phyloP scores from a whole-genome alignment of 2,329 filamentous ascomycete genomes.

The Sporothrix protearum region DNA sequence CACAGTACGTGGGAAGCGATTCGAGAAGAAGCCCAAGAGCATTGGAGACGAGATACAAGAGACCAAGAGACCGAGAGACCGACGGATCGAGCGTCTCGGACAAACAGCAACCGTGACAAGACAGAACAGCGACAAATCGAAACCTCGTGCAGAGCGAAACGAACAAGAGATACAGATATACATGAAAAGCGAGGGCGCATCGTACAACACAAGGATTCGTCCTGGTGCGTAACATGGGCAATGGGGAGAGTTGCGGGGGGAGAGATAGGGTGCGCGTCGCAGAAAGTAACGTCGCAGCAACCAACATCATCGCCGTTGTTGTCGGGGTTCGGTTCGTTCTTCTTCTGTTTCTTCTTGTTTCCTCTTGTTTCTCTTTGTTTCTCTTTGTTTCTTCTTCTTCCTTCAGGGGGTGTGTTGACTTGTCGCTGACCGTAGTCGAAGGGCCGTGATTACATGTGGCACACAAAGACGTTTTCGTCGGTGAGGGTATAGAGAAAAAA shows the following conservation, averaged over 20 bases:
- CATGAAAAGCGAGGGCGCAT: background rate
- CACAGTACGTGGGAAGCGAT: background rate
- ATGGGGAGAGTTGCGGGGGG: background rate
- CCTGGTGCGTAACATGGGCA: background rate
- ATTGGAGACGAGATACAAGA: background rate
- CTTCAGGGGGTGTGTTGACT: slow-evolving; percentile 6
- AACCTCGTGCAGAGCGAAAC: background rate
- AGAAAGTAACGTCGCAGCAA: background rate
- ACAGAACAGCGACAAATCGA: slow-evolving; percentile 3
- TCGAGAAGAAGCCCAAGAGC: background rate
- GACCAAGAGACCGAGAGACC: slow-evolving; percentile 9
- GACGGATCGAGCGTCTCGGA: background rate
- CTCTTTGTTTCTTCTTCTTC: slow-evolving; percentile 17
- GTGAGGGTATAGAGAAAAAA: slow-evolving; percentile 10
- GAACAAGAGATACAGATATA: slow-evolving; percentile 6
- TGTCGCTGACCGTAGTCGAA: background rate
- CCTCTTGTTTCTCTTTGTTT: slow-evolving; percentile 11
- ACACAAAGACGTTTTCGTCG: slow-evolving; percentile 5
- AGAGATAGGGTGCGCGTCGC: background rate
- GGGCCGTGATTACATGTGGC: slow-evolving; percentile 12
- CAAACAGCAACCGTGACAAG: background rate
- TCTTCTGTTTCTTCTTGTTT: slow-evolving; percentile 15
- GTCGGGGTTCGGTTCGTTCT: slow-evolving; percentile 8
- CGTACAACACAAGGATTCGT: background rate
- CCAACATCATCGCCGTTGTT: background rate